Evolutionary conservation across 2,329 filamentous ascomycete genomes (phyloP).

Genomic region (Elsinoe batatas): DNA sequence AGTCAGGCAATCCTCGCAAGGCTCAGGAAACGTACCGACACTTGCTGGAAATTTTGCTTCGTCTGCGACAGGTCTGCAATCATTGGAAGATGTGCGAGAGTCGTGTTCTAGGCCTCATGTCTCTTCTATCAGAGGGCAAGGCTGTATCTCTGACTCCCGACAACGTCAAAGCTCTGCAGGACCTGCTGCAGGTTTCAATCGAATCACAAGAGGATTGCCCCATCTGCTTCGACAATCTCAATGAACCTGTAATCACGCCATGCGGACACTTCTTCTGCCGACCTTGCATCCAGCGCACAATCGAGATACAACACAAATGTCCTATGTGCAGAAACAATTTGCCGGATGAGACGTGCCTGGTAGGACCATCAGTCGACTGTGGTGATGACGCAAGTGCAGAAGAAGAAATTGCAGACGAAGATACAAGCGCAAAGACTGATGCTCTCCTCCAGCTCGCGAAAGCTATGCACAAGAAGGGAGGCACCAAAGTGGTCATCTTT

Average conservation of each 20-base stretch:
- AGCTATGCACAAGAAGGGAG: conserved; percentile 52
- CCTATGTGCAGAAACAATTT: conserved; percentile 72
- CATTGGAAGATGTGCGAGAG: conserved; percentile 77
- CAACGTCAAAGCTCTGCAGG: conserved; percentile 62
- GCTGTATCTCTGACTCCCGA: conserved; percentile 61
- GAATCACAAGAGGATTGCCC: conserved; percentile 76
- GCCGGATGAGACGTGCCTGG: conserved; percentile 48
- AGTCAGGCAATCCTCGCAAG: conserved; percentile 15
- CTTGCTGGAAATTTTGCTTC: conserved; percentile 70
- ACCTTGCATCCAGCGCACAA: conserved; percentile 62
- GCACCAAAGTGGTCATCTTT: conserved; percentile 64
- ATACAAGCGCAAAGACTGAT: conserved; percentile 72
- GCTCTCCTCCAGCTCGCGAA: conserved; percentile 65
- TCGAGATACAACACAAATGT: conserved; percentile 67
- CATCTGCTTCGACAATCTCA: conserved; percentile 65
- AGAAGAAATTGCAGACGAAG: conserved; percentile 42
- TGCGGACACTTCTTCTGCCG: conserved; percentile 75
- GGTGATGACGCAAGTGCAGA: conserved; percentile 35
- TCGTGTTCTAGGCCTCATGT: conserved; percentile 62
- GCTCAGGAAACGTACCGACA: conserved; percentile 54
- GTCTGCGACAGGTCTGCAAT: conserved; percentile 77
- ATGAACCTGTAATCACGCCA: conserved; percentile 67
- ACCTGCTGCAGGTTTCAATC: conserved; percentile 64
- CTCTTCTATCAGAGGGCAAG: conserved; percentile 56
- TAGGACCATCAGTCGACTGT: conserved; percentile 49